These are phyloP conservation scores for Ceratobasidium sp. DNA, from an alignment of 1,284 basidiomycete species.

Conservation along the genomic window DNA sequence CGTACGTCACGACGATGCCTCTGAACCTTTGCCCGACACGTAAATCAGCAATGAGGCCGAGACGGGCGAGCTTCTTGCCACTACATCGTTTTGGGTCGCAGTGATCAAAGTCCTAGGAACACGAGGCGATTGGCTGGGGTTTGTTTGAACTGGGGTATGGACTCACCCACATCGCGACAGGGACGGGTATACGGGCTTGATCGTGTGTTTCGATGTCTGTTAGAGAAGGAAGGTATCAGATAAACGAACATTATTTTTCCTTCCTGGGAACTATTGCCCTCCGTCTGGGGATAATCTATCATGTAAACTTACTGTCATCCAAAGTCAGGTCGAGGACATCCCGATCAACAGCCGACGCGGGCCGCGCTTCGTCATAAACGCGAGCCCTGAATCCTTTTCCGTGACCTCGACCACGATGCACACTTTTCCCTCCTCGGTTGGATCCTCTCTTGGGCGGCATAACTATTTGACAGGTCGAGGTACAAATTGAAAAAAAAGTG, in stretches of 20 bases:
- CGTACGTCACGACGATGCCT: constrained; percentile 91
- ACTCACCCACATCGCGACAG: constrained; percentile 88
- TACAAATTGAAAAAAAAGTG: not conserved
- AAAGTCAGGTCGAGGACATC: constrained; percentile 44
- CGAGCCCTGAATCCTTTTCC: constrained; percentile 44
- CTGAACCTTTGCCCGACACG: constrained; percentile 85
- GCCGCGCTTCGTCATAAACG: constrained; percentile 50
- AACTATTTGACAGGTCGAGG: not conserved
- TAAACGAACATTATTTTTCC: constrained; percentile 41
- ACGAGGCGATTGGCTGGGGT: too few species aligned
- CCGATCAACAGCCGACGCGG: constrained; percentile 60
- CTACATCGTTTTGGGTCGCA: constrained; percentile 95
- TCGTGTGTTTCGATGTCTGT: constrained; percentile 50
- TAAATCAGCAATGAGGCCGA: constrained; percentile 84
- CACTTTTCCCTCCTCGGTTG: constrained; percentile 15
- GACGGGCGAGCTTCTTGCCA: constrained; percentile 88
- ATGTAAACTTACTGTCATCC: not conserved
- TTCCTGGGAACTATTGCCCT: constrained; percentile 44
- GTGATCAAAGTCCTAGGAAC: constrained; percentile 86
- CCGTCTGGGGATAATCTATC: not conserved
- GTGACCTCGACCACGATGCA: constrained; percentile 31
- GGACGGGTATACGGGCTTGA: constrained; percentile 60
- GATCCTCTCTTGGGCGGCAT: constrained; percentile 30
- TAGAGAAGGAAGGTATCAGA: constrained; percentile 10
- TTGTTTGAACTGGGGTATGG: not conserved